Base-by-base conservation (phyloP, 768 basidiomycete genomes). In the Auricularia sp. region DNA sequence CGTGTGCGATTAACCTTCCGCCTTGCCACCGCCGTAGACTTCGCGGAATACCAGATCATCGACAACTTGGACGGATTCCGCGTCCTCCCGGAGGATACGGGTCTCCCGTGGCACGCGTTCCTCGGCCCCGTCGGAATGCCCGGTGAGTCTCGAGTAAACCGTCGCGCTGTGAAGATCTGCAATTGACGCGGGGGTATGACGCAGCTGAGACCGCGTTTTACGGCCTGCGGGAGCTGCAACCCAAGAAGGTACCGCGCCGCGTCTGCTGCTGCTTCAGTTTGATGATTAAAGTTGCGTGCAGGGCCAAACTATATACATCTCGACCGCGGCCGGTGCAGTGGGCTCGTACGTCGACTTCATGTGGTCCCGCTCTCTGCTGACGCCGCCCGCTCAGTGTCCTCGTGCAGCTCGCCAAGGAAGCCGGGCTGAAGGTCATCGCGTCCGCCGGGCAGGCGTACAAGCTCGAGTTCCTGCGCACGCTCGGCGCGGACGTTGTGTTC, bases 111-210 rank as follows among this genome's bases (percentile, higher is more conserved):
- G 81, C 75, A 77, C 0, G 73, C 73, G 0, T 83, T 78, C 66
- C 68, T 83, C 35, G 83, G 85, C 16, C 78, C 79, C 1, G 74
- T 77, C 2, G 84, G 85, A 7, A 84, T 75, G 75, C 70, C 71
- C 5, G 71, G 74, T 44, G 43, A 10, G 43, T 44, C 43, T 29
- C 29, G 3, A 29, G 29, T 0, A 29, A 0, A 29, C 29, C 0
- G 29, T 0, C 0, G 0, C 29, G 29, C 0, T 29, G 0, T 29
- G 29, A 29, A 3, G 29, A 3, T 29, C 29, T 29, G 29, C 29
- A 29, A 29, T 29, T 29, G 29, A 29, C 29, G 29, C 29, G 29
- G 29, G 29, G 29, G 29, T 2, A 2, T 2, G 29, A 29, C 29
- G 39, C 39, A 42, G 39, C 8, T 7, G 8, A 42, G 39, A 42